A percentile compares a stretch with the other conserved stretches of the same genome.
These are phyloP conservation scores for Sporothrix pallida DNA, from an alignment of 2,329 filamentous ascomycete genomes.

Conservation along the genomic window DNA sequence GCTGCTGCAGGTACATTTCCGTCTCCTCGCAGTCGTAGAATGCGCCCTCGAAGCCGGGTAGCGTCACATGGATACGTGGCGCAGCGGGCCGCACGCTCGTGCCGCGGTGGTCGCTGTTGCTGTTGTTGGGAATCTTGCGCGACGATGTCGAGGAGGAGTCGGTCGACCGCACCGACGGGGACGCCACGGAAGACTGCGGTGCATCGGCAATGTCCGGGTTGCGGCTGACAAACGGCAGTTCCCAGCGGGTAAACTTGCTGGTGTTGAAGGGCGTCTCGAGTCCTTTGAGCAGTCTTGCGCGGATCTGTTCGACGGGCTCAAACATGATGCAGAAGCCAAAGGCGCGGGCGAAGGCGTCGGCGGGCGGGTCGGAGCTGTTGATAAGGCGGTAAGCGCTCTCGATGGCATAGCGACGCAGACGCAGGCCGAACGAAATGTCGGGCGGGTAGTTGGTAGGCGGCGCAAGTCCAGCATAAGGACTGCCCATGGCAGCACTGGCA, in stretches of 20 bases:
- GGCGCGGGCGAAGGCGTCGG: conserved; percentile 57
- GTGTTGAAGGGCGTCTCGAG: conserved; percentile 62
- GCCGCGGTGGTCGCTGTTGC: conserved; percentile 48
- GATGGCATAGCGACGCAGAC: conserved; percentile 68
- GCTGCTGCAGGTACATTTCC: conserved; percentile 71
- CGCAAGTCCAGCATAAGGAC: conserved; percentile 48
- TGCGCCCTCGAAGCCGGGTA: conserved; percentile 71
- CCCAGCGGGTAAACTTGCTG: conserved; percentile 51
- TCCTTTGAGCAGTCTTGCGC: conserved; percentile 47
- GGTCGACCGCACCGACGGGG: background rate
- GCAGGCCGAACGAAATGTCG: conserved; percentile 72
- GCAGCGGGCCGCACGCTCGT: conserved; percentile 47
- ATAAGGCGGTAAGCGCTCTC: conserved; percentile 69
- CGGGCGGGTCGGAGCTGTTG: conserved; percentile 54
- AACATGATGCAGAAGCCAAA: conserved; percentile 75
- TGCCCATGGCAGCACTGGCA: conserved; percentile 40
- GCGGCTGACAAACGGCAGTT: conserved; percentile 44
- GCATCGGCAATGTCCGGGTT: conserved; percentile 41
- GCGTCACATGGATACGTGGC: conserved; percentile 56
- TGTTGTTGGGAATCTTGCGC: conserved; percentile 16
- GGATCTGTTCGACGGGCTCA: conserved; percentile 56
- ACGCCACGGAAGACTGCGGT: background rate
- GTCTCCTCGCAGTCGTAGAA: conserved; percentile 81
- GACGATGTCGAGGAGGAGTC: background rate
- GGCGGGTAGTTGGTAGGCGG: conserved; percentile 62